Base-by-base conservation (phyloP, 306 rosid species). In the Arachis stenosperma region DNA sequence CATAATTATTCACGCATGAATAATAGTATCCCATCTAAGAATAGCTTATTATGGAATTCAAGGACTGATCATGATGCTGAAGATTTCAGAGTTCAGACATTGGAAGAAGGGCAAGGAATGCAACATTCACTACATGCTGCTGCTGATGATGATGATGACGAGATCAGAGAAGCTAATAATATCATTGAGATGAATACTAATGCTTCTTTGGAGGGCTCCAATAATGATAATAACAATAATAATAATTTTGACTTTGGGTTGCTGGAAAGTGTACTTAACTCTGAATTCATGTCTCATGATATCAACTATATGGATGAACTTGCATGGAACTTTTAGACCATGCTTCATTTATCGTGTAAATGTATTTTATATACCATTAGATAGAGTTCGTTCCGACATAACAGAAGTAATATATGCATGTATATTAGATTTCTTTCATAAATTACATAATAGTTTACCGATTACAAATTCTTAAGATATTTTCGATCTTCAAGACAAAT, bases 321-420 rank as follows among this genome's bases (percentile, higher is more conserved):
- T 88, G 81, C 87, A 73, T 90, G 96, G 93, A 81, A 78, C 76
- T 84, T 86, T 83, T 86, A 88, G 64, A 48, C 66, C 42, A 81
- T 78, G 10, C 33, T 47, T 33, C 65, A 13, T 8, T 56, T 12
- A 30, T 17, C 29, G 9, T 50, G 43, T 50, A 17, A 17, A 17
- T 17, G 17, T 17, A 17, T 17, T 17, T 17, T 17, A 17, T 17
- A 17, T 17, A 17, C 17, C 17, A 17, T 17, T 17, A 17, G 17
- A 17, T 17, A 17, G 17, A 17, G 17, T 17, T 17, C 17, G 27
- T 22, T 22, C 27, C 27, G 27, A 22, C 27, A 22, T 70, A 46
- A 36, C 5, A 9, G 9, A 47, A 7, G 13, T 56, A 15, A 8
- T 13, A 47, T 9, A 22, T 56, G 12, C 65, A 66, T 73, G 66